phyloP scores from a whole-genome alignment of 2,329 filamentous ascomycete species.

The Fusarium mangiferae region DNA sequence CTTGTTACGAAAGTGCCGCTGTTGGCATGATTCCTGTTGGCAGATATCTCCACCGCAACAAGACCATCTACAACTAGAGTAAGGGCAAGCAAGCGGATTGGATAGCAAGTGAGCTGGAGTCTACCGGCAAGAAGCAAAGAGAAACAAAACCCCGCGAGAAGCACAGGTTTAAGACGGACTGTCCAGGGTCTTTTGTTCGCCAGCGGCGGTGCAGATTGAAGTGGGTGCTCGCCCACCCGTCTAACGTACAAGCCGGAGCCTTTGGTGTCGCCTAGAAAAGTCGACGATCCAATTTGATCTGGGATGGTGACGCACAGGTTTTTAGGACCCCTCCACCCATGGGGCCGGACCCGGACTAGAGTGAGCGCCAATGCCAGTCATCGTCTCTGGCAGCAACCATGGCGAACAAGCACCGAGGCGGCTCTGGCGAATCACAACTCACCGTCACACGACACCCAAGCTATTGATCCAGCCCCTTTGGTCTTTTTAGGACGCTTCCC shows the following conservation, averaged over 20 bases:
- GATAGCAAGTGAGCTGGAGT: slow-evolving; percentile 17
- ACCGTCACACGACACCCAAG: slow-evolving; percentile 10
- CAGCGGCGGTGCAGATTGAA: slow-evolving; percentile 34
- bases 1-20: slow-evolving; percentile 24
- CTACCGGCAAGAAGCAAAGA: slow-evolving; percentile 9
- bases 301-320: slow-evolving; percentile 45
- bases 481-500: neutral
- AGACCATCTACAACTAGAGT: slow-evolving; percentile 35
- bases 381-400: slow-evolving; percentile 42
- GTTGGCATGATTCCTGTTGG: slow-evolving; percentile 35
- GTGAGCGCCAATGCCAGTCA: slow-evolving; percentile 46
- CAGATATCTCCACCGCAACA: slow-evolving; percentile 34
- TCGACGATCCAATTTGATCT: slow-evolving; percentile 46
- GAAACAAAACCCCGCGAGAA: slow-evolving; percentile 13
- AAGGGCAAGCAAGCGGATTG: slow-evolving; percentile 22
- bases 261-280: slow-evolving; percentile 26
- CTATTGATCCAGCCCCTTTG: slow-evolving; percentile 28
- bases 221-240: slow-evolving; percentile 28
- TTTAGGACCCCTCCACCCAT: slow-evolving; percentile 40
- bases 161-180: slow-evolving; percentile 1
- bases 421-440: slow-evolving; percentile 12
- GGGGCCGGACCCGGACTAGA: slow-evolving; percentile 42
- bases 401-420: slow-evolving; percentile 13
- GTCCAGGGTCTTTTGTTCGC: slow-evolving; percentile 36
- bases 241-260: slow-evolving; percentile 5